phyloP scores from a whole-genome alignment of 2,329 filamentous ascomycete species.

The Cladosporium sp. region DNA sequence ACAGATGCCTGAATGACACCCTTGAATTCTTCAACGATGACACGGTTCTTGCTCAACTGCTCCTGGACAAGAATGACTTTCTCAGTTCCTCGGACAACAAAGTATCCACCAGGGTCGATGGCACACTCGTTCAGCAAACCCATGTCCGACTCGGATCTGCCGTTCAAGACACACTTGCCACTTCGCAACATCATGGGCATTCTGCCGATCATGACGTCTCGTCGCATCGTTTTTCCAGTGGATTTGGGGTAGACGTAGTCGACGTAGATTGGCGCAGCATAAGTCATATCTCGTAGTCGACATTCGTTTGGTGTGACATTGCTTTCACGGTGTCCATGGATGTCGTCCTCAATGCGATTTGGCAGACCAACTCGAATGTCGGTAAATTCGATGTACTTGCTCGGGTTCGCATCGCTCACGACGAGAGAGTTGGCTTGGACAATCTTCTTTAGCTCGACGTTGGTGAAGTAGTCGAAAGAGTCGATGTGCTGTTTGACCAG shows the following conservation, averaged over 20 bases:
- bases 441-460: slow-evolving; percentile 95
- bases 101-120: slow-evolving; percentile 94
- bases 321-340: slow-evolving; percentile 66
- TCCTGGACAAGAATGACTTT: slow-evolving; percentile 99
- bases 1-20: slow-evolving; percentile 92
- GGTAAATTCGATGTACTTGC: slow-evolving; percentile 70
- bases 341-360: slow-evolving; percentile 73
- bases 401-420: slow-evolving; percentile 86
- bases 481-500: slow-evolving; percentile 97
- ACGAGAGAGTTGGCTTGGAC: slow-evolving; percentile 87
- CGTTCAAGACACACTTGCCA: slow-evolving; percentile 83
- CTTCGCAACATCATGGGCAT: slow-evolving; percentile 98
- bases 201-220: slow-evolving; percentile 76
- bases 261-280: slow-evolving; percentile 89
- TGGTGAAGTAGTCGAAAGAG: slow-evolving; percentile 97
- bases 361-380: slow-evolving; percentile 86
- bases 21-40: slow-evolving; percentile 97
- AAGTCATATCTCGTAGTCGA: slow-evolving; percentile 94
- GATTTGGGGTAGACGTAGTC: slow-evolving; percentile 89
- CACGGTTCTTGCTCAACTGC: slow-evolving; percentile 97
- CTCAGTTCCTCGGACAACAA: slow-evolving; percentile 95
- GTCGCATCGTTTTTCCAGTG: slow-evolving; percentile 70
- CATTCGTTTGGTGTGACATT: slow-evolving; percentile 90
- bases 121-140: slow-evolving; percentile 92
- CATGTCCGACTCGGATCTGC: slow-evolving; percentile 85